Percentiles rank a stretch among this genome's conserved stretches.
Conservation (phyloP, 306 rosid species). For the Begonia fuchsioides region DNA sequence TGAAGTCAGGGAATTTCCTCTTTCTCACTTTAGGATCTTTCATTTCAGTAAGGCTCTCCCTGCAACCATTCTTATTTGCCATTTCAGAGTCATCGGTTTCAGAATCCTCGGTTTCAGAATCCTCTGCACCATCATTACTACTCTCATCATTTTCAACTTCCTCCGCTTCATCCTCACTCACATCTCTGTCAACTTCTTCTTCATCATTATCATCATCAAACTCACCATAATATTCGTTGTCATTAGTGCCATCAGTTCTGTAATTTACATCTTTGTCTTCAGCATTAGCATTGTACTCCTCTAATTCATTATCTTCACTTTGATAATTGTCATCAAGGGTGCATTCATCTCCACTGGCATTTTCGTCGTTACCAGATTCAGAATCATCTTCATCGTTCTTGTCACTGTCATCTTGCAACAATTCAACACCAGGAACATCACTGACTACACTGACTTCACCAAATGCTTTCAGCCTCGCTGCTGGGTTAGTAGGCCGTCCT, state of each 20-base stretch:
- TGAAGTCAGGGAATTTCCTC: too few relatives aligned
- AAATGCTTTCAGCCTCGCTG: slow-evolving; percentile 67
- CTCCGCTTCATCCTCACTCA: slow-evolving; percentile 23
- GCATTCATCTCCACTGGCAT: slow-evolving; percentile 35
- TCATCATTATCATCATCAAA: slow-evolving; percentile 9
- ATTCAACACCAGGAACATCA: slow-evolving; percentile 64
- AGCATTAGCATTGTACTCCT: slow-evolving; percentile 13
- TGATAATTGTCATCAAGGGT: slow-evolving; percentile 21
- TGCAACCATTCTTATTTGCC: too few relatives aligned
- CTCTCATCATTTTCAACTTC: slow-evolving; percentile 8
- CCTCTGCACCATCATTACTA: slow-evolving; percentile 1
- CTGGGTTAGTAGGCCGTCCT: slow-evolving; percentile 57
- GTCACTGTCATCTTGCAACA: slow-evolving; percentile 28
- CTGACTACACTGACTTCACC: slow-evolving; percentile 48
- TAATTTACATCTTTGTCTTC: slow-evolving; percentile 21
- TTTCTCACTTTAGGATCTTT: too few relatives aligned
- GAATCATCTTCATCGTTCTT: slow-evolving; percentile 23
- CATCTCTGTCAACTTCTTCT: slow-evolving; percentile 18
- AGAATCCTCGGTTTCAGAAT: slow-evolving; percentile 6
- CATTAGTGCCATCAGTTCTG: slow-evolving; percentile 7
- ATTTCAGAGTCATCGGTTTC: slow-evolving; percentile 26
- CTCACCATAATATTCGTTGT: slow-evolving; percentile 18
- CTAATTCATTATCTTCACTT: slow-evolving; percentile 22
- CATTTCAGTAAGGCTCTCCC: too few relatives aligned
- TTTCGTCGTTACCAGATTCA: slow-evolving; percentile 24